A percentile compares a stretch with the other conserved stretches of the same genome.
phyloP scores from a whole-genome alignment of 495 filamentous ascomycete species.

The Trichocladium antarcticum region DNA sequence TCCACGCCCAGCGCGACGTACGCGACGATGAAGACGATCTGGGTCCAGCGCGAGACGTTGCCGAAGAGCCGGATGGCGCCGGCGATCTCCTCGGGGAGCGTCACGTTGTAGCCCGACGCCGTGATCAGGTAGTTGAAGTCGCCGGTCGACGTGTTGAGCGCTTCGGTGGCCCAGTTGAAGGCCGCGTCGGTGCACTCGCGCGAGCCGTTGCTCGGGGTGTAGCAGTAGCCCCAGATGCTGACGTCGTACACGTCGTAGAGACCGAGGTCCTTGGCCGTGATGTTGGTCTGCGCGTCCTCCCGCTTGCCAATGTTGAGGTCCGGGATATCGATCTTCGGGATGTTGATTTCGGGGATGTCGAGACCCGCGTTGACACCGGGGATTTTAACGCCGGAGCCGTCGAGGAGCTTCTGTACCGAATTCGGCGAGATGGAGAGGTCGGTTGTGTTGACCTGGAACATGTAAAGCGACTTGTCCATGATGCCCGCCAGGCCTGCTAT shows the following conservation, averaged over 20 bases:
- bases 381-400: constrained; percentile 3
- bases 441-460: constrained; percentile 56
- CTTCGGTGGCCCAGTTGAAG: constrained; percentile 67
- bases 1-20: constrained; percentile 59
- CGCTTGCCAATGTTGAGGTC: constrained; percentile 8
- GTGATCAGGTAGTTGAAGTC: constrained; percentile 37
- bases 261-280: constrained; percentile 43
- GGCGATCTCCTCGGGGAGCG: constrained; percentile 51
- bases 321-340: neutral
- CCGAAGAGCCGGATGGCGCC: constrained; percentile 60
- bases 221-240: constrained; percentile 81
- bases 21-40: constrained; percentile 62
- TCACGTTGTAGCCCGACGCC: constrained; percentile 29
- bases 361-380: constrained; percentile 7
- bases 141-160: constrained; percentile 44
- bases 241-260: constrained; percentile 72
- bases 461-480: constrained; percentile 55
- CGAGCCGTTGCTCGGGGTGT: constrained; percentile 35
- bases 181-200: constrained; percentile 48
- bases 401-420: constrained; percentile 15
- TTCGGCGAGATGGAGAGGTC: constrained; percentile 34
- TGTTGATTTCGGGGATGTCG: constrained; percentile 10
- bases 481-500: constrained; percentile 63
- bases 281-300: constrained; percentile 24
- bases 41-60: constrained; percentile 68